phyloP scores from a whole-genome alignment of 306 rosid genomes.

The Luffa aegyptiaca region DNA sequence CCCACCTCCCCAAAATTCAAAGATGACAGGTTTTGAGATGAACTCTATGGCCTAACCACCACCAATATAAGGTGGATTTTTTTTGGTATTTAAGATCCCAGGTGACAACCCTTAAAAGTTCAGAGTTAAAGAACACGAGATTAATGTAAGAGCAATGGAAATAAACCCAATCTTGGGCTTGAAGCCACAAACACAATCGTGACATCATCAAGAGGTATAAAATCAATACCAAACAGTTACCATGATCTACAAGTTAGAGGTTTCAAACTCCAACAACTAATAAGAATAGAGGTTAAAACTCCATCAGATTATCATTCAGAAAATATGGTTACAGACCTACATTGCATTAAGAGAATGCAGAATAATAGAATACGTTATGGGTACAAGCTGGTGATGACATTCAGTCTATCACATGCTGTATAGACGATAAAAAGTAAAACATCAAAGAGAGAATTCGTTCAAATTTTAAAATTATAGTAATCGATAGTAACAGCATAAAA shows the following conservation, averaged over 20 bases:
- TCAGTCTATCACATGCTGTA: not conserved
- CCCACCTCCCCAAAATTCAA: not conserved
- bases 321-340: not conserved
- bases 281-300: not conserved
- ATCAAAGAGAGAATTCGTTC: not conserved
- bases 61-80: not conserved
- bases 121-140: not conserved
- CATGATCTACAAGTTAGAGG: not conserved
- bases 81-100: not conserved
- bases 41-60: not conserved
- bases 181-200: not conserved
- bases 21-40: not conserved
- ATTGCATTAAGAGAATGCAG: not conserved
- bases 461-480: not conserved
- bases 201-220: not conserved
- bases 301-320: not conserved
- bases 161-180: not conserved
- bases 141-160: not conserved
- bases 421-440: not conserved
- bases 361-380: not conserved
- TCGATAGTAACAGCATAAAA: not conserved
- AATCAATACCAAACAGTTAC: not conserved
- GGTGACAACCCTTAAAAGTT: not conserved
- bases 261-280: not conserved
- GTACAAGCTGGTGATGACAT: not conserved